A percentile compares a stretch with the other conserved stretches of the same genome.
phyloP scores from a whole-genome alignment of 192 early-diverging fungal genomes.

The Linnemannia zychae region DNA sequence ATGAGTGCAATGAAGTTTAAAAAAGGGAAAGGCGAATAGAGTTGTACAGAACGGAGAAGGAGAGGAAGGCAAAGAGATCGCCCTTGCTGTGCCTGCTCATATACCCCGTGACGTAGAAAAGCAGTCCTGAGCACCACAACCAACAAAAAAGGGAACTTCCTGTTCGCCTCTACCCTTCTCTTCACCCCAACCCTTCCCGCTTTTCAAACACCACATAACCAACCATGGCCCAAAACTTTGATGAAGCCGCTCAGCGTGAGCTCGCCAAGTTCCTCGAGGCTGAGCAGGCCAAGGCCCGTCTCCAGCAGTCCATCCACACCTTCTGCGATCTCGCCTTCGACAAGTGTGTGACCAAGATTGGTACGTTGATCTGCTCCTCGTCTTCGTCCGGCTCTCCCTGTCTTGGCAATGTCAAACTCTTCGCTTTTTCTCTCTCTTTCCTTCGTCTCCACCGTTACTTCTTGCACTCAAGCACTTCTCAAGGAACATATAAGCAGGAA shows the following conservation, averaged over 20 bases:
- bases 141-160: not conserved
- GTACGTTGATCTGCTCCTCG: slow-evolving; percentile 29
- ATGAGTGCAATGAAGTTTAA: not conserved
- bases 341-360: slow-evolving; percentile 71
- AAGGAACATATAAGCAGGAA: not conserved
- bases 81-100: not conserved
- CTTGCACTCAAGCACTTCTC: not conserved
- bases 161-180: not conserved
- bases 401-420: not conserved
- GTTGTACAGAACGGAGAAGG: not conserved
- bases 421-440: not conserved
- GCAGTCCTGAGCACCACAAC: not conserved
- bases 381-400: not conserved
- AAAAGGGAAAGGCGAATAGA: not conserved
- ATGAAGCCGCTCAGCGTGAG: slow-evolving; percentile 69
- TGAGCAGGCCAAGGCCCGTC: slow-evolving; percentile 69
- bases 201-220: not conserved
- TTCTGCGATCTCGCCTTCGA: slow-evolving; percentile 81
- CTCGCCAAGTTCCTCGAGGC: slow-evolving; percentile 69
- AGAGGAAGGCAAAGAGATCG: not conserved
- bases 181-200: not conserved
- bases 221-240: slow-evolving; percentile 57
- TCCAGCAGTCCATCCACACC: slow-evolving; percentile 70
- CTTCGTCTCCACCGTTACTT: not conserved
- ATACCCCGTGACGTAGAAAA: not conserved